These are phyloP conservation scores for Colletotrichum caudatum DNA, from an alignment of 2,329 filamentous ascomycete genomes.

Conservation along the genomic window DNA sequence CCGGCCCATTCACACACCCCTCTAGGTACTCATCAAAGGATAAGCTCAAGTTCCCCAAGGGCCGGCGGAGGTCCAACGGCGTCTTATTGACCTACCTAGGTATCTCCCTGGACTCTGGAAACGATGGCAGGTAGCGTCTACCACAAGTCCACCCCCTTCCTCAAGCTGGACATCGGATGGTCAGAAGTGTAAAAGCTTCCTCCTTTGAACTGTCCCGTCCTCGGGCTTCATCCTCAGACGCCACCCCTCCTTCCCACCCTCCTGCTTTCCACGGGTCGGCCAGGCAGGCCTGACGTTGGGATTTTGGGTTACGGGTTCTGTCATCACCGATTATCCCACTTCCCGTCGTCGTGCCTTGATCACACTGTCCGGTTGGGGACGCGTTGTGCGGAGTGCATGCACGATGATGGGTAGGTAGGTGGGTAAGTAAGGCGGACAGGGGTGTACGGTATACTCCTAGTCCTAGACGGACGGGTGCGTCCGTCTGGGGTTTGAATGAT, in stretches of 20 bases:
- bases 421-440: not conserved
- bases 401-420: not conserved
- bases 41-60: not conserved
- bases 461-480: slow-evolving; percentile 1
- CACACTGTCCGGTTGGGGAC: not conserved
- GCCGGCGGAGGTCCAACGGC: slow-evolving; percentile 8
- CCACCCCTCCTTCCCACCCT: not conserved
- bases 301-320: not conserved
- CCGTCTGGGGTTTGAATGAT: not conserved
- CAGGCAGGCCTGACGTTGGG: not conserved
- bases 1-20: not conserved
- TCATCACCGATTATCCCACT: not conserved
- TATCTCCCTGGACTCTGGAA: not conserved
- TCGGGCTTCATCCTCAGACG: slow-evolving; percentile 24
- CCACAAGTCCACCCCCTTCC: not conserved
- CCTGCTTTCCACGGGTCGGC: not conserved
- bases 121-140: not conserved
- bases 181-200: not conserved
- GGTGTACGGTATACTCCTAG: slow-evolving; percentile 1
- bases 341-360: not conserved
- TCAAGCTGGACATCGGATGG: slow-evolving; percentile 15
- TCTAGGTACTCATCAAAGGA: not conserved
- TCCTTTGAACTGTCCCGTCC: slow-evolving; percentile 21
- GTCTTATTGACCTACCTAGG: not conserved
- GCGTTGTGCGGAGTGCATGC: not conserved